These are phyloP conservation scores for Sporodiniella umbellata DNA, from an alignment of 371 early-diverging fungal species.

Conservation along the genomic window DNA sequence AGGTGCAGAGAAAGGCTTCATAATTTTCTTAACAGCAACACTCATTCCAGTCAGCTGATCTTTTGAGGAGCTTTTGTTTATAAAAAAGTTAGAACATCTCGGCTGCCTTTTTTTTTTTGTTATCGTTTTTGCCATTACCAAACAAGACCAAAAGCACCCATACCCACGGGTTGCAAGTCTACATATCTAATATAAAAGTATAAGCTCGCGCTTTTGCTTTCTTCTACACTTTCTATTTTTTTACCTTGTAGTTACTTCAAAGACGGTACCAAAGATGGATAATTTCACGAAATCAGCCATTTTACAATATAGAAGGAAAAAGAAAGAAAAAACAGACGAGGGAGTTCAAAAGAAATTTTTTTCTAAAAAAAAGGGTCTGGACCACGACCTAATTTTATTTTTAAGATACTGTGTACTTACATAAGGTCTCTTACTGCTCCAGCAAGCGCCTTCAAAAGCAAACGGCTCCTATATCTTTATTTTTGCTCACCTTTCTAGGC, in stretches of 20 bases:
- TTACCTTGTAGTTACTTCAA: conserved; percentile 88
- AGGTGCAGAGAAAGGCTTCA: conserved; percentile 88
- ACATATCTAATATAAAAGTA: conserved; percentile 77
- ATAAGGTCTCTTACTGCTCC: too few relatives aligned
- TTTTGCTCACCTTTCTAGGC: too few relatives aligned
- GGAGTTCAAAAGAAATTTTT: not conserved
- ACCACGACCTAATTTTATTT: not conserved
- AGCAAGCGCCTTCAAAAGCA: too few relatives aligned
- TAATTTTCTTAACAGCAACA: conserved; percentile 94
- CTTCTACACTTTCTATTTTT: not conserved
- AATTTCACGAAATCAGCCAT: conserved; percentile 85
- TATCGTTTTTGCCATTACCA: conserved; percentile 57
- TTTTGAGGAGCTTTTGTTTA: conserved; percentile 89
- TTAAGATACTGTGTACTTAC: too few relatives aligned
- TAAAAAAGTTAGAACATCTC: not conserved
- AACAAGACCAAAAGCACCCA: conserved; percentile 96
- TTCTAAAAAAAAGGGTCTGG: too few relatives aligned
- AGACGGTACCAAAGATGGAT: conserved; percentile 89
- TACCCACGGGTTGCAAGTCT: conserved; percentile 90
- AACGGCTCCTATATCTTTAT: too few relatives aligned
- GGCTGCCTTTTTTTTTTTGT: conserved; percentile 4
- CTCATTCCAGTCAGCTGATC: conserved; percentile 77
- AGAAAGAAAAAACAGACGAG: not conserved
- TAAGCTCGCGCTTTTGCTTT: too few relatives aligned
- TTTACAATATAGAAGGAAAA: not conserved